Evolutionary conservation across 2,329 filamentous ascomycete genomes (phyloP).

Genomic region (Escovopsis weberi): DNA sequence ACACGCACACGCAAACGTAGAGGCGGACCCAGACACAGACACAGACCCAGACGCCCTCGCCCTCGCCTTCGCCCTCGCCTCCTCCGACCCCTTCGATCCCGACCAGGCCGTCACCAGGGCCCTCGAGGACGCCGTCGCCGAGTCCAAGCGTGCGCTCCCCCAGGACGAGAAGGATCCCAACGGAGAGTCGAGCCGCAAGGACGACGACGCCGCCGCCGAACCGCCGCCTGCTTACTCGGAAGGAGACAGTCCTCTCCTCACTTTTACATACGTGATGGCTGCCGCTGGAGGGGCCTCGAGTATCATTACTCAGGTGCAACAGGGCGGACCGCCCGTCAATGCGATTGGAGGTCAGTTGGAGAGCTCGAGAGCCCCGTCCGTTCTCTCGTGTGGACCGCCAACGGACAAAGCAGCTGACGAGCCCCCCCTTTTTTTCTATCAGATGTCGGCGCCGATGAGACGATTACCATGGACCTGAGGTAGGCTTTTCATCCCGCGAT

Average conservation of each 20-base stretch:
- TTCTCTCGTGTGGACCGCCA: too few relatives aligned
- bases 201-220: constrained; percentile 56
- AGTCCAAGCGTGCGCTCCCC: constrained; percentile 77
- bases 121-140: constrained; percentile 42
- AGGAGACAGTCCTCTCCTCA: constrained; percentile 79
- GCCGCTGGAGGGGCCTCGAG: constrained; percentile 91
- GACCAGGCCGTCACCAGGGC: constrained; percentile 21
- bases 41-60: too few relatives aligned
- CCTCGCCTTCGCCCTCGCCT: too few relatives aligned
- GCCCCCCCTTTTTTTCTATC: neutral
- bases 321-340: constrained; percentile 79
- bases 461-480: constrained; percentile 89
- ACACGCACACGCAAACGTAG: too few relatives aligned
- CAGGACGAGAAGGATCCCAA: constrained; percentile 50
- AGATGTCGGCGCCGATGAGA: constrained; percentile 82
- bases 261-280: constrained; percentile 96
- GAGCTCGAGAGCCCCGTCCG: constrained; percentile 13
- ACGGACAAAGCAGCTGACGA: constrained; percentile 2
- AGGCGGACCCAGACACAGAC: too few relatives aligned
- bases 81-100: constrained; percentile 22
- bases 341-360: constrained; percentile 56
- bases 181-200: constrained; percentile 57
- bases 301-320: constrained; percentile 98
- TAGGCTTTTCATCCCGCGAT: constrained; percentile 28
- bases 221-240: constrained; percentile 93